Evolutionary conservation across 371 early-diverging fungal species (phyloP).

Genomic region (Cokeromyces recurvatus): DNA sequence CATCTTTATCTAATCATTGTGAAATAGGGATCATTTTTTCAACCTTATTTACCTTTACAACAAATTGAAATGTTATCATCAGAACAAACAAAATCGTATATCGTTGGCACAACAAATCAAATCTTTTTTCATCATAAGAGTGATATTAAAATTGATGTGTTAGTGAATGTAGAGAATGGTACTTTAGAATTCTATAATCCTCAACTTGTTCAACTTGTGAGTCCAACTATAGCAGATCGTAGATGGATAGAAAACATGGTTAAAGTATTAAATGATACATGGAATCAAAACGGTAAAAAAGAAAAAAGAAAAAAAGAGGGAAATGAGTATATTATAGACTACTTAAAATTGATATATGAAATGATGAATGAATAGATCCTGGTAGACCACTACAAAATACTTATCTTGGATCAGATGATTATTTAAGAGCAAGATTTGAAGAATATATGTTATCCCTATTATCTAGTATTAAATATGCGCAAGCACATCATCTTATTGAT

Average conservation of each 20-base stretch:
- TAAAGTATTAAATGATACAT: conserved; percentile 46
- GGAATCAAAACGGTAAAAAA: conserved; percentile 48
- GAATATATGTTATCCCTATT: conserved; percentile 66
- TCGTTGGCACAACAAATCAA: conserved; percentile 78
- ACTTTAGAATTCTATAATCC: conserved; percentile 68
- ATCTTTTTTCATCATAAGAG: conserved; percentile 74
- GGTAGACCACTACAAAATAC: conserved; percentile 49
- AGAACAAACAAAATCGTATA: conserved; percentile 61
- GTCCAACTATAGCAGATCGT: conserved; percentile 56
- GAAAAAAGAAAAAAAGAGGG: not conserved
- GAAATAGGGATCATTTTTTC: conserved; percentile 68
- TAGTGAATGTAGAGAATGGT: conserved; percentile 77
- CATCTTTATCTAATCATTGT: not conserved
- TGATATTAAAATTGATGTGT: conserved; percentile 66
- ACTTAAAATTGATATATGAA: not conserved
- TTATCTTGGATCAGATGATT: conserved; percentile 77
- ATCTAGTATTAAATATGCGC: conserved; percentile 64
- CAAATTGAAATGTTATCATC: conserved; percentile 76
- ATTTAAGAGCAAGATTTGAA: conserved; percentile 75
- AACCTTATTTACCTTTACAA: conserved; percentile 82
- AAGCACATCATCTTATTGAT: conserved; percentile 37
- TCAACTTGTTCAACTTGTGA: conserved; percentile 39
- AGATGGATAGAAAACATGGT: conserved; percentile 66
- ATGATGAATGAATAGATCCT: conserved; percentile 34
- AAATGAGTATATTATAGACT: no score